A percentile compares a stretch with the other conserved stretches of the same genome.
These are phyloP conservation scores for Ilyonectria robusta DNA, from an alignment of 2,329 filamentous ascomycete species.

Conservation along the genomic window DNA sequence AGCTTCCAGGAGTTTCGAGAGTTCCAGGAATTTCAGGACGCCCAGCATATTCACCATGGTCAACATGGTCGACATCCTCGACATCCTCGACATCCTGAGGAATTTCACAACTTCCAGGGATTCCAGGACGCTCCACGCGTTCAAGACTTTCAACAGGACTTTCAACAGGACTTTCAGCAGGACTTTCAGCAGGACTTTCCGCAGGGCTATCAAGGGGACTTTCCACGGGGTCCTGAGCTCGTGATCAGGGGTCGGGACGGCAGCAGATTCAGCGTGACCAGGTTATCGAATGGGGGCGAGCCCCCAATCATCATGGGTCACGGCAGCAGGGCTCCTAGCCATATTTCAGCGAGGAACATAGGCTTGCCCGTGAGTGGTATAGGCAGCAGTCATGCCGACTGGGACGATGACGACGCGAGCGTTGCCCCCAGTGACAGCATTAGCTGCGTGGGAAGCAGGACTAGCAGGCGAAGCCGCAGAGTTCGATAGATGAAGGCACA, in stretches of 20 bases:
- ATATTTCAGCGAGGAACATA: conserved; percentile 52
- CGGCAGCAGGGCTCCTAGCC: conserved; percentile 43
- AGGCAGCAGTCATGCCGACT: conserved; percentile 58
- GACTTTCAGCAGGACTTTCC: background rate
- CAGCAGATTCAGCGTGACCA: conserved; percentile 45
- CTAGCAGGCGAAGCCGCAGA: conserved; percentile 45
- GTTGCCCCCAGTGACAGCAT: conserved; percentile 74
- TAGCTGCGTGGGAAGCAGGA: conserved; percentile 67
- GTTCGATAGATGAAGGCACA: conserved; percentile 35
- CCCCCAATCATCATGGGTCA: conserved; percentile 39
- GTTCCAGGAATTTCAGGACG: conserved; percentile 15
- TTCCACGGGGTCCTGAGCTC: conserved; percentile 33
- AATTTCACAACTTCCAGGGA: background rate
- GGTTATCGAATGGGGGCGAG: conserved; percentile 36
- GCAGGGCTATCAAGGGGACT: background rate
- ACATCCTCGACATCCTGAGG: conserved; percentile 13
- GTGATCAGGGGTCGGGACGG: conserved; percentile 51
- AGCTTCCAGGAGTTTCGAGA: conserved; percentile 24
- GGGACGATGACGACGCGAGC: conserved; percentile 66
- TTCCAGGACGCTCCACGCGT: background rate
- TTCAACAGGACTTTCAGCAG: background rate
- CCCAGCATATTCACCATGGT: background rate
- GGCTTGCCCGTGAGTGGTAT: conserved; percentile 59
- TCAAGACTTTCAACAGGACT: background rate
- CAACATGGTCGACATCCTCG: conserved; percentile 19